Evolutionary conservation across 1,284 basidiomycete species (phyloP).

Genomic region (Microbotryomycetes sp.): DNA sequence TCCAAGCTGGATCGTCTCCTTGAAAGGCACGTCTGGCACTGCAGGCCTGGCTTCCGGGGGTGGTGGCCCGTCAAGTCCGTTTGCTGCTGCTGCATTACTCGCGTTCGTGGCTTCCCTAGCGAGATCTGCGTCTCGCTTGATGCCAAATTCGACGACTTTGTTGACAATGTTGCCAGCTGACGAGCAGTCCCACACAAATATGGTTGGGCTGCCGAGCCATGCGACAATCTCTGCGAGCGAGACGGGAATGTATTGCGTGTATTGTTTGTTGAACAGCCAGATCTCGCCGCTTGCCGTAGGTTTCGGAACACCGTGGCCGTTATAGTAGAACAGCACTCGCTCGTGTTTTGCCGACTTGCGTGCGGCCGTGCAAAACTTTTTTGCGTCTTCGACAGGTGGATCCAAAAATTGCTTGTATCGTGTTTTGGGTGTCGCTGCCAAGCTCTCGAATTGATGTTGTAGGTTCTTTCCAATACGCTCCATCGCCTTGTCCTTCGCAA

Average conservation of each 20-base stretch:
- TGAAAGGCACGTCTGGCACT: constrained; percentile 55
- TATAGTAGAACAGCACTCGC: constrained; percentile 94
- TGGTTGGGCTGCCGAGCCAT: constrained; percentile 65
- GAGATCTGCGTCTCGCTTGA: constrained; percentile 74
- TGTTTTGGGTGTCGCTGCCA: constrained; percentile 80
- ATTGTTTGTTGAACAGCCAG: constrained; percentile 97
- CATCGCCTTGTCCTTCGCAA: constrained; percentile 62
- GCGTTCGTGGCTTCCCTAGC: constrained; percentile 28
- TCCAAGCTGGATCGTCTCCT: constrained; percentile 89
- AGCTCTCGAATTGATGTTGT: constrained; percentile 91
- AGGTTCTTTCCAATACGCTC: constrained; percentile 68
- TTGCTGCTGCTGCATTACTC: constrained; percentile 6
- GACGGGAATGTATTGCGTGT: constrained; percentile 98
- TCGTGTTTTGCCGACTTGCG: constrained; percentile 89
- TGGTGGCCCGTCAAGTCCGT: constrained; percentile 23
- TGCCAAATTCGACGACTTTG: constrained; percentile 84
- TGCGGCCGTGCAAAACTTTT: constrained; percentile 77
- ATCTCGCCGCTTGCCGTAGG: constrained; percentile 94
- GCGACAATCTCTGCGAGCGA: constrained; percentile 34
- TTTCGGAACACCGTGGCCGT: constrained; percentile 95
- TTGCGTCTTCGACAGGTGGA: constrained; percentile 89
- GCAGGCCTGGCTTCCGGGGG: constrained; percentile 44
- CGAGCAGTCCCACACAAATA: constrained; percentile 98
- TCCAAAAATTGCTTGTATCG: constrained; percentile 62
- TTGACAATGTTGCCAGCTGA: constrained; percentile 86